A percentile compares a stretch with the other conserved stretches of the same genome.
phyloP scores from a whole-genome alignment of 306 rosid species.

The Quercus alba region DNA sequence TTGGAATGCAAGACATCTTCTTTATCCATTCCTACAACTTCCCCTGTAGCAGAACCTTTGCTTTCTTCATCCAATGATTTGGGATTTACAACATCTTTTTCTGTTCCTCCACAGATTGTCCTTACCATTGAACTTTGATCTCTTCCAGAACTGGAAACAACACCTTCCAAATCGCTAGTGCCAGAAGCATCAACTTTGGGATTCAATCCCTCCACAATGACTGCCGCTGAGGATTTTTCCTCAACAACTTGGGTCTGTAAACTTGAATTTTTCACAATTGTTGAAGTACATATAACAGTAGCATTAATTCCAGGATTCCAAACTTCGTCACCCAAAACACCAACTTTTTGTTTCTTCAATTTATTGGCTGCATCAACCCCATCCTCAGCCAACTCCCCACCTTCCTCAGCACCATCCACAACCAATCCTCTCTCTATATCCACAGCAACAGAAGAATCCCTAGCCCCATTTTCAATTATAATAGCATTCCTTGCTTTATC shows the following conservation, averaged over 20 bases:
- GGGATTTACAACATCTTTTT: background rate
- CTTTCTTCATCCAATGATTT: slow-evolving; percentile 31
- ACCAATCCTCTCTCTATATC: slow-evolving; percentile 18
- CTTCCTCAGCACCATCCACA: slow-evolving; percentile 29
- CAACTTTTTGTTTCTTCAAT: slow-evolving; percentile 16
- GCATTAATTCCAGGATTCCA: slow-evolving; percentile 15
- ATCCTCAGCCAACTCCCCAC: slow-evolving; percentile 13
- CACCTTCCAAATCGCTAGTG: background rate
- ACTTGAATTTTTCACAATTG: slow-evolving; percentile 7
- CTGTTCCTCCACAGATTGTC: background rate
- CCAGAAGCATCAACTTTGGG: slow-evolving; percentile 3
- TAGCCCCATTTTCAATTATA: slow-evolving; percentile 25
- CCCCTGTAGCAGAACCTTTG: slow-evolving; percentile 19
- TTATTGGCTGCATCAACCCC: slow-evolving; percentile 22
- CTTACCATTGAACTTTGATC: background rate
- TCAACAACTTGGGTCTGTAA: background rate
- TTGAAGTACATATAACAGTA: background rate
- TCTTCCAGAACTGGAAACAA: background rate
- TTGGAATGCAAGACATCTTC: slow-evolving; percentile 11
- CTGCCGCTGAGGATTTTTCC: slow-evolving; percentile 7
- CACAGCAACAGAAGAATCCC: slow-evolving; percentile 21
- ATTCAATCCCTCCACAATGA: slow-evolving; percentile 2
- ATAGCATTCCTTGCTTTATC: slow-evolving; percentile 13
- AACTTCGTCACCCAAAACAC: slow-evolving; percentile 16
- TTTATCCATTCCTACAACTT: slow-evolving; percentile 15